phyloP scores from a whole-genome alignment of 2,329 filamentous ascomycete genomes.

The Sporothrix globosa region DNA sequence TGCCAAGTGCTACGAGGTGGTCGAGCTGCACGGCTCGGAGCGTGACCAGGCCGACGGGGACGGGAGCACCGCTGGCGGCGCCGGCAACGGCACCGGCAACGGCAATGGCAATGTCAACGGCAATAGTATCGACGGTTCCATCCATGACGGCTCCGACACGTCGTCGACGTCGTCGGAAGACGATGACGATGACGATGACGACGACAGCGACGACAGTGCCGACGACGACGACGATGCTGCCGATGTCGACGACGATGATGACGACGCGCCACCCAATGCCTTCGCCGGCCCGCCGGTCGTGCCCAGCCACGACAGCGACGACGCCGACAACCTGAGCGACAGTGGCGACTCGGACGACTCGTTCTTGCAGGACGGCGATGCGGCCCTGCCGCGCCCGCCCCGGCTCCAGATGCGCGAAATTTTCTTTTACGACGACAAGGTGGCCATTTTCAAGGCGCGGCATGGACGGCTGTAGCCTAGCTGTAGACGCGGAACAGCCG shows the following conservation, averaged over 20 bases:
- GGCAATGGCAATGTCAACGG: slow-evolving; percentile 28
- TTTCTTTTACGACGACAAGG: slow-evolving; percentile 81
- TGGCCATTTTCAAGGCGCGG: slow-evolving; percentile 77
- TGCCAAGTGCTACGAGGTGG: slow-evolving; percentile 80
- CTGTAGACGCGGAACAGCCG: background rate
- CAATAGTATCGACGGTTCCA: slow-evolving; percentile 35
- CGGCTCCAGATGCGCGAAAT: slow-evolving; percentile 73
- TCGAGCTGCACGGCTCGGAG: slow-evolving; percentile 59
- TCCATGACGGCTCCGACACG: slow-evolving; percentile 33
- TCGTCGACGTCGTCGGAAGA: slow-evolving; percentile 47
- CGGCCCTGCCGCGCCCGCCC: slow-evolving; percentile 41
- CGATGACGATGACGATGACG: slow-evolving; percentile 52
- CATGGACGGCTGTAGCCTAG: slow-evolving; percentile 55
- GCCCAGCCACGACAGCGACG: slow-evolving; percentile 38
- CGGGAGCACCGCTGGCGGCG: slow-evolving; percentile 36
- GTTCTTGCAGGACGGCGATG: slow-evolving; percentile 53
- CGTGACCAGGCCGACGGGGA: slow-evolving; percentile 36
- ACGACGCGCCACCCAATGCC: background rate
- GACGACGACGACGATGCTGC: slow-evolving; percentile 42
- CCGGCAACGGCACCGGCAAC: slow-evolving; percentile 32
- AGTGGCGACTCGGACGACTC: slow-evolving; percentile 52
- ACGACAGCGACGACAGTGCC: slow-evolving; percentile 51
- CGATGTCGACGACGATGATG: slow-evolving; percentile 48
- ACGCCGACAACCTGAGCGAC: slow-evolving; percentile 36
- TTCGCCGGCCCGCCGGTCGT: slow-evolving; percentile 38